Conservation (phyloP, 139 green algal genomes). For the Chlamydomonas incerta region DNA sequence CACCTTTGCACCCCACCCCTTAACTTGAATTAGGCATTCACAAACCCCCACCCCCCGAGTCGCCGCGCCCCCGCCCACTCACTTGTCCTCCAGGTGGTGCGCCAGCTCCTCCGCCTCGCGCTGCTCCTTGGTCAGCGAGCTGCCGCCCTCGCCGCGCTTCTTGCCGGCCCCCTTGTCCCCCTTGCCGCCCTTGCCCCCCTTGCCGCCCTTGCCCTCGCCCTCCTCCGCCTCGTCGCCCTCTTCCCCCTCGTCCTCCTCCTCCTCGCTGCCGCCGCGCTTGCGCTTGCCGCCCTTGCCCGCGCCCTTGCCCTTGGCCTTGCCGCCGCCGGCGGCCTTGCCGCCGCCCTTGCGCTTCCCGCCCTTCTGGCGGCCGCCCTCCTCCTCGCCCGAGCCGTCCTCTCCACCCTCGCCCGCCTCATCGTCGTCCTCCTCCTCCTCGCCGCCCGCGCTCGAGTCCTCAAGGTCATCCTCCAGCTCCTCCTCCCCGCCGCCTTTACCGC, state of each 20-base stretch:
- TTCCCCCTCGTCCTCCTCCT: background rate
- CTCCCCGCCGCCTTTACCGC: background rate
- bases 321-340: background rate
- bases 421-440: slow-evolving; percentile 20
- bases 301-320: background rate
- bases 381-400: background rate
- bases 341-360: background rate
- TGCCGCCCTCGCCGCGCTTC: background rate
- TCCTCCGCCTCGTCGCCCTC: background rate
- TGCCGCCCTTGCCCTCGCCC: background rate
- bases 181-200: background rate
- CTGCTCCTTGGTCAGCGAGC: slow-evolving; percentile 4
- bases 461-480: background rate
- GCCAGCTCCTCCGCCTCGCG: background rate
- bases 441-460: background rate
- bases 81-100: slow-evolving; percentile 5
- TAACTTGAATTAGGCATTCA: no score
- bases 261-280: background rate
- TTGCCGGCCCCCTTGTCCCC: background rate
- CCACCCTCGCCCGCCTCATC: background rate
- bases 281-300: background rate
- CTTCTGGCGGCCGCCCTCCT: background rate
- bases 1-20: no score
- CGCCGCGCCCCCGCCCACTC: background rate
- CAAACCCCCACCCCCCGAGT: no score